Evolutionary conservation across 2,329 filamentous ascomycete species (phyloP), one percentile per base, ranked within the genome.

Genomic region (Thermomyces lanuginosus): DNA sequence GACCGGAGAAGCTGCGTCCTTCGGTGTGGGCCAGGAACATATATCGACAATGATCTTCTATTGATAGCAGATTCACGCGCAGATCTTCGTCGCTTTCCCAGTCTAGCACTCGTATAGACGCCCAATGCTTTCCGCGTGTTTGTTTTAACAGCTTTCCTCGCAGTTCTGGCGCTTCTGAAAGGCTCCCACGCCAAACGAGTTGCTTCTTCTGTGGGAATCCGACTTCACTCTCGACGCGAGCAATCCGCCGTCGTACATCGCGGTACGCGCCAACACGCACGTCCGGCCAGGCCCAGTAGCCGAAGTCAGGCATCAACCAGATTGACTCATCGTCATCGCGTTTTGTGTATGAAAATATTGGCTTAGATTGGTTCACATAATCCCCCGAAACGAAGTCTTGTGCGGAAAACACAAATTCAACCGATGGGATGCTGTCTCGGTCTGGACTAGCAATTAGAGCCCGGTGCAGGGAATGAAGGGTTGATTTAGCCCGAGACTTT

Each of bases 251-350:
- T 4, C 53, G 47, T 16, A 60, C 48, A 30, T 59, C 54, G n/a
- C 48, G 44, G 39, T 61, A 59, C 4, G 55, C 43, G 2, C 58
- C 54, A 12, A 57, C 53, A 31, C 53, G 49, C 10, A 58, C 55
- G 31, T 63, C 59, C 2, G 61, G 61, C 61, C 60, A 65, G 6
- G 56, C 50, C 58, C 60, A 67, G 45, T 61, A 64, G 17, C 60
- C 62, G 36, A 66, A 66, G 36, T 66, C 63, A 0, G 63, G 62
- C 43, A 66, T 64, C 11, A 66, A 43, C 63, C 63, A 66, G 22
- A 44, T 41, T 22, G 50, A 38, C 11, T 39, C 42, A 24, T 53
- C 46, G 17, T 51, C 45, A 5, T 43, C 34, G 25, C 29, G 39
- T 26, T 36, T 42, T 5, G 50, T 42, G 32, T 51, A 59, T 18